phyloP scores from a whole-genome alignment of 305 asterid species.

The Fraxinus greggii region DNA sequence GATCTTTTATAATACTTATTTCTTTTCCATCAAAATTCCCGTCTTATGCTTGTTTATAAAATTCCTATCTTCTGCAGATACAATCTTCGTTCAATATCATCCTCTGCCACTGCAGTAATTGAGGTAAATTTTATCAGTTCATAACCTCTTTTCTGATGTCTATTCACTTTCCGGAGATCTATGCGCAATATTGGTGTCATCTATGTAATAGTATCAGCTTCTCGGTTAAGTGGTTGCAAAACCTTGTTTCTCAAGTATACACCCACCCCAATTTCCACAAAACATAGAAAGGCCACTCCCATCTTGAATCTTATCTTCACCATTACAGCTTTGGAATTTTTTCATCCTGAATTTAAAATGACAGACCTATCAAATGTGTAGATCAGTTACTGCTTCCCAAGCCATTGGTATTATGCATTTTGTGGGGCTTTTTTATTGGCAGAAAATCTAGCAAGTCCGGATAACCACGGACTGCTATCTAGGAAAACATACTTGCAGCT shows the following conservation, averaged over 20 bases:
- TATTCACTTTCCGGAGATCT: conserved; percentile 5
- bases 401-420: not conserved
- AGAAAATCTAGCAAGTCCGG: not conserved
- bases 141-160: conserved; percentile 19
- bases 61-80: conserved; percentile 51
- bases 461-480: not conserved
- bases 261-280: not conserved
- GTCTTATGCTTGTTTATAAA: conserved; percentile 21
- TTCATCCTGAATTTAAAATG: not conserved
- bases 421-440: not conserved
- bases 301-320: not conserved
- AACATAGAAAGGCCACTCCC: not conserved
- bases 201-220: not conserved
- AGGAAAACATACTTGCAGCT: not conserved
- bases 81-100: conserved; percentile 92
- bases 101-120: conserved; percentile 86
- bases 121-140: conserved; percentile 50
- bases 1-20: conserved; percentile 2
- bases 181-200: not conserved
- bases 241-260: not conserved
- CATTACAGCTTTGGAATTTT: not conserved
- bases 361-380: not conserved
- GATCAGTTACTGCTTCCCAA: not conserved
- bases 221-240: conserved; percentile 2
- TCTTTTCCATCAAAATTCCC: conserved; percentile 1